phyloP scores from a whole-genome alignment of 2,329 filamentous ascomycete genomes.

The Mycosphaerella sp. region DNA sequence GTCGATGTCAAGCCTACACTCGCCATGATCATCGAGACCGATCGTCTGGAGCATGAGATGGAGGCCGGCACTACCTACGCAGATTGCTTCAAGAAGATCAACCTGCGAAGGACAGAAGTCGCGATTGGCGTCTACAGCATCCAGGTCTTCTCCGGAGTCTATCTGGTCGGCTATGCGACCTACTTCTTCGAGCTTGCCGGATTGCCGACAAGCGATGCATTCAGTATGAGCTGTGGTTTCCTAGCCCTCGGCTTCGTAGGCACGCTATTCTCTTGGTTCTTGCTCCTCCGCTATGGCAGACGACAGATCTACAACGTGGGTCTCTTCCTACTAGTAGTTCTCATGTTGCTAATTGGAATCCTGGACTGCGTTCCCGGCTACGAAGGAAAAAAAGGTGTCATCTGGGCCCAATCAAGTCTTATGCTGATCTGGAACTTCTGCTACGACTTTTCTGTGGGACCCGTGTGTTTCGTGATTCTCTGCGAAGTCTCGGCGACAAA shows the following conservation, averaged over 20 bases:
- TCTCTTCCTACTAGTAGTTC: conserved; percentile 30
- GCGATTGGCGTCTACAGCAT: conserved; percentile 40
- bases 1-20: conserved; percentile 38
- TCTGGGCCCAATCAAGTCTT: conserved; percentile 40
- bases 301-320: conserved; percentile 38
- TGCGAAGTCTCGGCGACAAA: conserved; percentile 36
- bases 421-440: conserved; percentile 34
- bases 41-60: conserved; percentile 35
- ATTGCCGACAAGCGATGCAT: conserved; percentile 35
- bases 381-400: conserved; percentile 23
- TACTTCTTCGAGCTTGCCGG: conserved; percentile 47
- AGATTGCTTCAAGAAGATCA: conserved; percentile 40
- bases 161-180: conserved; percentile 40
- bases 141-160: conserved; percentile 40
- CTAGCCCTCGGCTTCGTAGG: conserved; percentile 40
- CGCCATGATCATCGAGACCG: conserved; percentile 38
- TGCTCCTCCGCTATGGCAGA: conserved; percentile 37
- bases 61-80: conserved; percentile 34
- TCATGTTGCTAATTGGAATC: conserved; percentile 37
- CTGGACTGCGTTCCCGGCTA: conserved; percentile 36
- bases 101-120: conserved; percentile 41
- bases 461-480: conserved; percentile 37
- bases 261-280: conserved; percentile 38
- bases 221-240: conserved; percentile 38
- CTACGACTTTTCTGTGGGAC: conserved; percentile 36